Evolutionary conservation across 2,329 filamentous ascomycete species (phyloP), one percentile per base, ranked within the genome.

Genomic region (Neurospora sp.): DNA sequence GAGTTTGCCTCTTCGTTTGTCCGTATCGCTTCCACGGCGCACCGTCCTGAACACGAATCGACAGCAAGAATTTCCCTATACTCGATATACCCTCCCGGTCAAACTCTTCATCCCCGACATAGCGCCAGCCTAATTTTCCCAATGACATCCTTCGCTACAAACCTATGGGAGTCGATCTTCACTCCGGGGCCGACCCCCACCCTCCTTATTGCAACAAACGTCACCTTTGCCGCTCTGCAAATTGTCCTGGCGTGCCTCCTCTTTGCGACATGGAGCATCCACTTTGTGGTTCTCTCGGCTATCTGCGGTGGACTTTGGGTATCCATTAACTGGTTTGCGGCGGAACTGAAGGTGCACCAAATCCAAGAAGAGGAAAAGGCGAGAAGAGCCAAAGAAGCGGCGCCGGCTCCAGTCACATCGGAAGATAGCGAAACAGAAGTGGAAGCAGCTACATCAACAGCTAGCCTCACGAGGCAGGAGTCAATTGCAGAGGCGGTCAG

Each of bases 291-390:
- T 70, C 87, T 99, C 6, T 97, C 92, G 12, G 77, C 89, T 70
- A 84, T 99, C 10, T 92, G 89, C 73, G 94, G 83, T 39, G 91
- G 92, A 4, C 85, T 98, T 41, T 99, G 96, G 96, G 93, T 88
- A 83, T 88, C 91, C 70, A 94, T 98, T 82, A 98, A 98, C 86
- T 99, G 96, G 96, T 98, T 99, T 78, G 93, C 92, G 69, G 82
- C 82, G 66, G 95, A 89, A 82, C 78, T 89, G 67, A 81, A 81
- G 72, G 77, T 78, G 67, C 82, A 82, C 71, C 85, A 86, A 77
- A 81, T 77, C 52, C 79, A 82, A 71, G 80, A 82, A 71, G 80
- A 80, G 67, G 79, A 83, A 71, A 82, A 82, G 76, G 77, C 80
- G 72, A 78, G 78, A 67, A 74, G 76, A 41, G 79, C 80, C 28